Evolutionary conservation across 1,284 basidiomycete species (phyloP), one percentile per base, ranked within the genome.

Genomic region (Ustilago curta): DNA sequence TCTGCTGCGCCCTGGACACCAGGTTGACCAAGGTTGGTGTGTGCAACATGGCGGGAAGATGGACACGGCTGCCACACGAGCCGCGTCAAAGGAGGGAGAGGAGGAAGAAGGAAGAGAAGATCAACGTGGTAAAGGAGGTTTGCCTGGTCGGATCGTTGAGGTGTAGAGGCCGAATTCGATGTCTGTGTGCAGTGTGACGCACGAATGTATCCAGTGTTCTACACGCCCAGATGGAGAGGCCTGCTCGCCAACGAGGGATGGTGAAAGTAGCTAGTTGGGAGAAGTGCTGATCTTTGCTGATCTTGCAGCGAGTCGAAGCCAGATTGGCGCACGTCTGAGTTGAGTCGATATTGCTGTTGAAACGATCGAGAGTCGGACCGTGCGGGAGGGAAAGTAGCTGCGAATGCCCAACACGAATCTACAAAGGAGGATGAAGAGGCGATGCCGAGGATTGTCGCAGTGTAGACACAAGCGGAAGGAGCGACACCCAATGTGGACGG

Each of bases 11-110:
- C 51, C 62, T 62, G 7, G 35, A 11, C n/a, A 45, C 56, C 27
- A 67, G 21, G 32, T n/a, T 48, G 8, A 42, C 27, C 25, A 52
- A 25, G 19, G 47, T 55, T 4, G 44, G 7, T 4, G 56, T 25
- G 21, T 49, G 57, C 39, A 53, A 60, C 62, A 70, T 70, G 60
- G 37, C 48, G 51, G 18, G n/a, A 8, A 18, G 18, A 16, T 14
- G n/a, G 40, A 42, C 53, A 32, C 39, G 62, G 49, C 39, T 4
- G 54, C 43, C 53, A 48, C 67, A 48, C 29, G 35, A 29, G 45
- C 47, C 59, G 19, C 40, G n/a, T 42, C 32, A 7, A 21, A 23
- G 48, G 19, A 40, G 37, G 11, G 11, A 23, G 21, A 12, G 11
- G 21, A 27, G 21, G 8, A 16, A 16, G 8, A 12, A 14, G 32